Evolutionary conservation across 768 basidiomycete species (phyloP).

Genomic region (Russula griseocarnosa): DNA sequence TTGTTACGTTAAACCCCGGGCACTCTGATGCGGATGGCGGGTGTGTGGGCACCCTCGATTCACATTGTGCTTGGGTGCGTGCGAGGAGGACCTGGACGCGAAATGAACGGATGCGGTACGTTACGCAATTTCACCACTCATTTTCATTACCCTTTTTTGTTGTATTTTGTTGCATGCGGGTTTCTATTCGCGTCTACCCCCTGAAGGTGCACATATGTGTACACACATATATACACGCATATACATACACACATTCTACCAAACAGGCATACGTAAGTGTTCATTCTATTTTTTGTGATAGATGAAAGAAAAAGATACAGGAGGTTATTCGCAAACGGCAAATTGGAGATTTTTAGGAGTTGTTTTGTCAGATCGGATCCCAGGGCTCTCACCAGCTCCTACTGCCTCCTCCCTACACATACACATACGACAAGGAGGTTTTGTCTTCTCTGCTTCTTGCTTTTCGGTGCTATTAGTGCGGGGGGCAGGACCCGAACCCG

Average conservation of each 20-base stretch:
- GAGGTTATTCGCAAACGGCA: too few species aligned
- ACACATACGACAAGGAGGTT: too few species aligned
- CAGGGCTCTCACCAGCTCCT: too few species aligned
- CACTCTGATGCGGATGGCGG: neutral
- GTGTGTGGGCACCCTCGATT: neutral
- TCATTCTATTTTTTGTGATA: too few species aligned
- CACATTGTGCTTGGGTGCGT: neutral
- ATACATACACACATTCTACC: neutral
- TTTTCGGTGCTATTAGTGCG: too few species aligned
- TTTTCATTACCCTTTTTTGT: neutral
- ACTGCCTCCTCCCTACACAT: too few species aligned
- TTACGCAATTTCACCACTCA: neutral
- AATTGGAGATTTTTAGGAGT: too few species aligned
- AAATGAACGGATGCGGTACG: constrained; percentile 4
- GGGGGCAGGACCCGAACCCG: too few species aligned
- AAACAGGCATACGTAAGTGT: neutral
- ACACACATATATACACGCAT: neutral
- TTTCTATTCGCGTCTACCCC: neutral
- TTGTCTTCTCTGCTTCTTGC: too few species aligned
- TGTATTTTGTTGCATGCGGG: neutral
- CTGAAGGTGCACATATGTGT: neutral
- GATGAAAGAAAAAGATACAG: too few species aligned
- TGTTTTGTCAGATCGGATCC: too few species aligned
- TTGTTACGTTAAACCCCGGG: constrained; percentile 10
- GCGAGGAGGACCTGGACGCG: neutral